Evolutionary conservation across 768 basidiomycete species (phyloP).

Genomic region (Trametes gibbosa): DNA sequence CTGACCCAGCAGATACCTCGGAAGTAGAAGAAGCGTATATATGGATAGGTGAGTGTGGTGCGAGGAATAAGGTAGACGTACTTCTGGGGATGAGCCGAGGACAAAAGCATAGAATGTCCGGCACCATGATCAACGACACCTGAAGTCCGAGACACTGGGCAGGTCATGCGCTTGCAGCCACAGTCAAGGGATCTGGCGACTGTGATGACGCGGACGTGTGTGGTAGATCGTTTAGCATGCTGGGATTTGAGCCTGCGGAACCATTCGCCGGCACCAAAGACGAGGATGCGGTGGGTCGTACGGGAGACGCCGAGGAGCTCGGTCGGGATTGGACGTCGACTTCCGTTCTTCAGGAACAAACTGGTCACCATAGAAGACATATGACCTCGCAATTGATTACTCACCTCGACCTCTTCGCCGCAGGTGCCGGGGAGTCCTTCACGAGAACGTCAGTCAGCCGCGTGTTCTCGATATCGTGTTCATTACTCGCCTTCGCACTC

Average conservation of each 20-base stretch:
- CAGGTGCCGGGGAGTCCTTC: slow-evolving; percentile 16
- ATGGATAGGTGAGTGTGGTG: slow-evolving; percentile 13
- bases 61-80: slow-evolving; percentile 14
- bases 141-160: not conserved
- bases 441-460: not conserved
- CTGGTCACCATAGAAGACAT: not conserved
- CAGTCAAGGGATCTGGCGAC: slow-evolving; percentile 6
- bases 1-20: slow-evolving; percentile 8
- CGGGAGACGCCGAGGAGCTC: not conserved
- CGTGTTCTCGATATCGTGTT: not conserved
- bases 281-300: not conserved
- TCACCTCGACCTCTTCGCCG: slow-evolving; percentile 14
- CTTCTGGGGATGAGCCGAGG: not conserved
- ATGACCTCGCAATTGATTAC: not conserved
- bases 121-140: not conserved
- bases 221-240: slow-evolving; percentile 6
- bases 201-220: slow-evolving; percentile 4
- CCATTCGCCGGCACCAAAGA: not conserved
- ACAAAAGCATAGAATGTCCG: not conserved
- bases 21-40: slow-evolving; percentile 1
- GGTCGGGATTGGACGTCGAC: not conserved
- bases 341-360: not conserved
- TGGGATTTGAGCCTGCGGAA: not conserved
- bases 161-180: slow-evolving; percentile 16
- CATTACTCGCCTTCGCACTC: slow-evolving; percentile 22